These are phyloP conservation scores for Verruconis gallopava DNA, from an alignment of 2,329 filamentous ascomycete species.

Conservation along the genomic window DNA sequence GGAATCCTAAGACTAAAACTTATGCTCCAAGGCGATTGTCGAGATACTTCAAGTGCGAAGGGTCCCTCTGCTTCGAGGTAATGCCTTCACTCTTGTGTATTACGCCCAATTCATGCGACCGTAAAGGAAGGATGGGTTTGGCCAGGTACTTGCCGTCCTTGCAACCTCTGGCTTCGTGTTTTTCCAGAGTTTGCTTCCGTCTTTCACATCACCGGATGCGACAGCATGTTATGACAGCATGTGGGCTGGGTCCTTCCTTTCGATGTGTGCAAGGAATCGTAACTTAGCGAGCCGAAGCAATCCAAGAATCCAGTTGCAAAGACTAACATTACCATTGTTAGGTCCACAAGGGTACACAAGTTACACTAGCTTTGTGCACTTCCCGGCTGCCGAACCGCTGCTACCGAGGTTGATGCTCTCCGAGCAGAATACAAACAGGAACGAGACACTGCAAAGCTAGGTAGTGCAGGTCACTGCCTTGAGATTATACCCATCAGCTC, in stretches of 20 bases:
- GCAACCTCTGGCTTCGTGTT: neutral
- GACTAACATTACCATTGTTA: too few relatives aligned
- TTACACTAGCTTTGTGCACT: neutral
- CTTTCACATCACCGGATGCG: neutral
- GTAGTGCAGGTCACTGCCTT: neutral
- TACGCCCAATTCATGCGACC: neutral
- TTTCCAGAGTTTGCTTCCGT: neutral
- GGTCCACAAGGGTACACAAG: neutral
- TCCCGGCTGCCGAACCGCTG: too few relatives aligned
- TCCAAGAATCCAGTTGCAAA: too few relatives aligned
- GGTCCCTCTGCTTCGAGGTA: constrained; percentile 55
- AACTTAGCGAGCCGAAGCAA: too few relatives aligned
- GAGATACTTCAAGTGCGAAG: constrained; percentile 9
- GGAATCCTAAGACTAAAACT: too few relatives aligned
- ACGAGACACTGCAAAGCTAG: neutral
- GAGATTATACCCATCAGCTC: neutral
- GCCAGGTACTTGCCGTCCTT: neutral
- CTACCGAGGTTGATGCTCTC: neutral
- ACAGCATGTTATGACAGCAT: neutral
- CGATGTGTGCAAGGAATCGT: neutral
- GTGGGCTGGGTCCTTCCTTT: too few relatives aligned
- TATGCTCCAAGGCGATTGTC: constrained; percentile 12
- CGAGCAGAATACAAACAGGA: too few relatives aligned
- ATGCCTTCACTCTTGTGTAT: constrained; percentile 60
- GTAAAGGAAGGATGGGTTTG: neutral